Percentiles rank a stretch among this genome's conserved stretches.
Conservation (phyloP, 768 basidiomycete species). For the Podaxis rugospora region DNA sequence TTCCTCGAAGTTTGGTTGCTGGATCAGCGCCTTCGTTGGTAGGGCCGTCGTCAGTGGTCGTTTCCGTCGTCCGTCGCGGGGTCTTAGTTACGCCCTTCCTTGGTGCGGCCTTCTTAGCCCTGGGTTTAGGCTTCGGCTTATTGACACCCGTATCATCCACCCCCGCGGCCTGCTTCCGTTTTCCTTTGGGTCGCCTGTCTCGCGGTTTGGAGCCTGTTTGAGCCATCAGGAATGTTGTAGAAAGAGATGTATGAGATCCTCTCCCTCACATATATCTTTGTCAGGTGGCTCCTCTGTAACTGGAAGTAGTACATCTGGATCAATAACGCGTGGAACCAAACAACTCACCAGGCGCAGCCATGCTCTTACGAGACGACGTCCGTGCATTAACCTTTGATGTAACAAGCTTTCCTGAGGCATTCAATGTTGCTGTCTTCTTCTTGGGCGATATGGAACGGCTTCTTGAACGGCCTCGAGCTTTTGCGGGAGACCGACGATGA, state of each 20-base stretch:
- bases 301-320: not conserved
- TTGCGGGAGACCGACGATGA: constrained; percentile 5
- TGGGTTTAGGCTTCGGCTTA: not conserved
- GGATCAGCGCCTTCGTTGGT: not conserved
- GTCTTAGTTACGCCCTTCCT: not conserved
- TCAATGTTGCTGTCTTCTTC: constrained; percentile 10
- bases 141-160: not conserved
- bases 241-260: not conserved
- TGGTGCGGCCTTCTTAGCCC: not conserved
- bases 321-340: not conserved
- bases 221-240: not conserved
- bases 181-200: not conserved
- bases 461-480: constrained; percentile 16
- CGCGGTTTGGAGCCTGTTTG: not conserved
- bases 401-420: not conserved
- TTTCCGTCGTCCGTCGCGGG: not conserved
- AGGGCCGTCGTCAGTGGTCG: not conserved
- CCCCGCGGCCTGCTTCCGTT: not conserved
- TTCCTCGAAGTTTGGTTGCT: not conserved
- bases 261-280: not conserved
- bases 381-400: not conserved
- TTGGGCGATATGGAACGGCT: constrained; percentile 5
- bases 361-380: not conserved
- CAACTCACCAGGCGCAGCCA: not conserved
- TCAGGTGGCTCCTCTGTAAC: not conserved